Evolutionary conservation across 371 early-diverging fungal species (phyloP).

Genomic region (Mortierella sp.): DNA sequence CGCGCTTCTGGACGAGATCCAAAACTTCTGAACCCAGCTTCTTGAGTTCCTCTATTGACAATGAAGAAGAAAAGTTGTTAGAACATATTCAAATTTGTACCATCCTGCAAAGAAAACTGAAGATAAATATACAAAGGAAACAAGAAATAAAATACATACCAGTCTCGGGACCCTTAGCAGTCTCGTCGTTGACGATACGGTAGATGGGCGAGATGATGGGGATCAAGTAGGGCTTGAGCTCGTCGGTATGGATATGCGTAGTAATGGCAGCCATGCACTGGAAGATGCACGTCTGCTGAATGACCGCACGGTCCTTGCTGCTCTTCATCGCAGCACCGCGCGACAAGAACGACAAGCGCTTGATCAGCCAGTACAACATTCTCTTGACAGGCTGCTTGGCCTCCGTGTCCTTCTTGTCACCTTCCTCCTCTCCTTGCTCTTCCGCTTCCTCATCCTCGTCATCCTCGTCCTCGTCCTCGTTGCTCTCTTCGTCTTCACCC

Average conservation of each 20-base stretch:
- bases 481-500: conserved; percentile 54
- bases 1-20: conserved; percentile 81
- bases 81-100: too few relatives aligned
- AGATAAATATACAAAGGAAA: background rate
- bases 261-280: conserved; percentile 94
- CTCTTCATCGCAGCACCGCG: conserved; percentile 69
- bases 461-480: conserved; percentile 67
- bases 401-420: conserved; percentile 46
- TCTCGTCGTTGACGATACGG: conserved; percentile 84
- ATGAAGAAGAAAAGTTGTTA: background rate
- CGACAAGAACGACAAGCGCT: conserved; percentile 77
- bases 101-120: background rate
- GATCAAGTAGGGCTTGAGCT: conserved; percentile 75
- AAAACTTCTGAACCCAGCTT: conserved; percentile 86
- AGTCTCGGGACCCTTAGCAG: conserved; percentile 70
- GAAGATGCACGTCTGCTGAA: conserved; percentile 83
- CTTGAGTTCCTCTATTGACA: conserved; percentile 76
- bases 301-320: conserved; percentile 33
- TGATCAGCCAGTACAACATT: conserved; percentile 74
- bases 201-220: conserved; percentile 87
- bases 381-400: conserved; percentile 55
- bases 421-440: conserved; percentile 52
- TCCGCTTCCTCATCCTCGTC: conserved; percentile 58
- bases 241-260: conserved; percentile 69
- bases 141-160: conserved; percentile 58